Evolutionary conservation across 2,329 filamentous ascomycete species (phyloP).

Genomic region (Albifimbria verrucaria): DNA sequence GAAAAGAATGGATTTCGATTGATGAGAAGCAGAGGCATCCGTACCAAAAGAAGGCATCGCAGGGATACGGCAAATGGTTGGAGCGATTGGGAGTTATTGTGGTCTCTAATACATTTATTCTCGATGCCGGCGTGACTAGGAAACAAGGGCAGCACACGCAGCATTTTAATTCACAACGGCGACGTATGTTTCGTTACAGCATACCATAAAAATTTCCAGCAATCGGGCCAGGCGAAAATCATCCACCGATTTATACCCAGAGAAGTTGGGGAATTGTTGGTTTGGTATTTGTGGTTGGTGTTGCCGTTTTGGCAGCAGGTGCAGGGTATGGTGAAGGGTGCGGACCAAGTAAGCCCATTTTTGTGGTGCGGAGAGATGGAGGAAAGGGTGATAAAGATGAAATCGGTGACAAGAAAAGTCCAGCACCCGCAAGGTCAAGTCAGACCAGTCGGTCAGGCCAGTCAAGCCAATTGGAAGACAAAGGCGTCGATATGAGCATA

Average conservation of each 20-base stretch:
- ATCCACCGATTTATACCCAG: no score
- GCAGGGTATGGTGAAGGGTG: no score
- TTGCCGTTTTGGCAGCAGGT: conserved; percentile 2
- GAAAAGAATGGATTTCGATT: no score
- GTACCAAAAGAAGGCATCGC: not conserved
- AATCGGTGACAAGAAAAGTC: not conserved
- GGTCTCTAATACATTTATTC: not conserved
- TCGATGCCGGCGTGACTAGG: not conserved
- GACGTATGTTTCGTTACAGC: conserved; percentile 4
- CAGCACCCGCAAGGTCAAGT: not conserved
- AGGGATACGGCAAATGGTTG: not conserved
- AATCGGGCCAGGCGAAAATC: not conserved
- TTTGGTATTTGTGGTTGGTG: not conserved
- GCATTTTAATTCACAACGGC: not conserved
- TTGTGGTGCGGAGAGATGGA: not conserved
- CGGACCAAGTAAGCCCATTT: not conserved
- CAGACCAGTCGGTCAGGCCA: no score
- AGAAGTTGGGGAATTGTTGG: conserved; percentile 1
- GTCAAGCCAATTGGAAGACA: no score
- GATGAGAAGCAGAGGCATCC: no score
- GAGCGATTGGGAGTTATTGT: not conserved
- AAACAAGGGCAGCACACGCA: not conserved
- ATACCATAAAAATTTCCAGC: conserved; percentile 6
- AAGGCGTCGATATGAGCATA: no score
- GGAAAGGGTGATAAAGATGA: no score